A percentile compares a stretch with the other conserved stretches of the same genome.
Conservation (phyloP, 1,284 basidiomycete genomes). For the Melampsora larici-populina region DNA sequence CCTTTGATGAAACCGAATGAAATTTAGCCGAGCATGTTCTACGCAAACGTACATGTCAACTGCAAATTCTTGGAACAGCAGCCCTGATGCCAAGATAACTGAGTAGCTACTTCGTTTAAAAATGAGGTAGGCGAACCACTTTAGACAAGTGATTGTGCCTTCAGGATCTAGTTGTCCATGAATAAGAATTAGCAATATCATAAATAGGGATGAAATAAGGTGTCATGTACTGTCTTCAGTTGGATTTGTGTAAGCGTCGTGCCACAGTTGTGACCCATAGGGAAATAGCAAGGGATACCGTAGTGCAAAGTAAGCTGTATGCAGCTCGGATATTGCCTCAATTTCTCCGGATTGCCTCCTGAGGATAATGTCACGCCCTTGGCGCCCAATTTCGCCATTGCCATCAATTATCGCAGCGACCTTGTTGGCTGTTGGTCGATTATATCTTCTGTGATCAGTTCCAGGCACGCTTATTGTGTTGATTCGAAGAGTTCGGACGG, state of each 20-base stretch:
- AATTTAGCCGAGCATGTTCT: background rate
- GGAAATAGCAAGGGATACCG: conserved; percentile 10
- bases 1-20: background rate
- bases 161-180: background rate
- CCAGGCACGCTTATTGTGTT: background rate
- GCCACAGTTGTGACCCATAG: background rate
- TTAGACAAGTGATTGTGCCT: no score
- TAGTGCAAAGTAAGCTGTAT: background rate
- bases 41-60: conserved; percentile 5
- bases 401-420: background rate
- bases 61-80: no score
- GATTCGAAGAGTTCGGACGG: background rate
- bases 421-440: background rate
- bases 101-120: background rate
- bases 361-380: background rate
- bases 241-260: no score
- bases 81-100: background rate
- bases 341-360: background rate
- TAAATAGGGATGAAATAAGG: no score
- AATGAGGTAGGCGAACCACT: background rate
- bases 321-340: background rate
- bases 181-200: background rate
- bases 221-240: background rate
- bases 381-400: background rate
- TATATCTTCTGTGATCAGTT: no score